Evolutionary conservation across 1,284 basidiomycete species (phyloP).

Genomic region (Ganoderma sp.): DNA sequence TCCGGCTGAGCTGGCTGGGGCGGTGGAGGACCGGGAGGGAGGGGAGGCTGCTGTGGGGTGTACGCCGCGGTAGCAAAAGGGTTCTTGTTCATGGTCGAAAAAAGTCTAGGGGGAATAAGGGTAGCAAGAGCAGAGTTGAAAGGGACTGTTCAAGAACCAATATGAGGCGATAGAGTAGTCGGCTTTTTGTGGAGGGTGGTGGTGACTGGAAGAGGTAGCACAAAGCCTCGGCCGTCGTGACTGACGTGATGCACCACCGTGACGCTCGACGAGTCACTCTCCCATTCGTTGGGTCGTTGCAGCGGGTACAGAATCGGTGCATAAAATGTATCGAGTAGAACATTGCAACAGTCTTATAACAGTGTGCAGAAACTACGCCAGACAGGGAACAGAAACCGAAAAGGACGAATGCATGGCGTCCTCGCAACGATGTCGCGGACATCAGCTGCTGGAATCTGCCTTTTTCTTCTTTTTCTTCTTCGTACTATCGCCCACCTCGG

Average conservation of each 20-base stretch:
- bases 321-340: background rate
- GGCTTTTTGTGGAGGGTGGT: slow-evolving; percentile 24
- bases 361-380: background rate
- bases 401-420: background rate
- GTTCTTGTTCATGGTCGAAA: slow-evolving; percentile 72
- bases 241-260: slow-evolving; percentile 7
- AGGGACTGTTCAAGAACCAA: slow-evolving; percentile 14
- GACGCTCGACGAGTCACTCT: slow-evolving; percentile 6
- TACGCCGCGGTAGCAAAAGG: slow-evolving; percentile 74
- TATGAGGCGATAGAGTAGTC: slow-evolving; percentile 33
- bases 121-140: background rate
- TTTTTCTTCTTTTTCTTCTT: slow-evolving; percentile 44
- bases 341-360: background rate
- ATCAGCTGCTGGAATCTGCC: slow-evolving; percentile 10
- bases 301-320: background rate
- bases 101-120: slow-evolving; percentile 16
- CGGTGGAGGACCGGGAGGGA: slow-evolving; percentile 80
- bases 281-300: background rate
- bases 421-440: background rate
- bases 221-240: background rate
- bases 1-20: slow-evolving; percentile 70
- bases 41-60: slow-evolving; percentile 71
- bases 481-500: slow-evolving; percentile 31
- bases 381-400: background rate
- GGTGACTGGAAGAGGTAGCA: slow-evolving; percentile 17